Evolutionary conservation across 1,284 basidiomycete genomes (phyloP).

Genomic region (Sporisorium graminicola): DNA sequence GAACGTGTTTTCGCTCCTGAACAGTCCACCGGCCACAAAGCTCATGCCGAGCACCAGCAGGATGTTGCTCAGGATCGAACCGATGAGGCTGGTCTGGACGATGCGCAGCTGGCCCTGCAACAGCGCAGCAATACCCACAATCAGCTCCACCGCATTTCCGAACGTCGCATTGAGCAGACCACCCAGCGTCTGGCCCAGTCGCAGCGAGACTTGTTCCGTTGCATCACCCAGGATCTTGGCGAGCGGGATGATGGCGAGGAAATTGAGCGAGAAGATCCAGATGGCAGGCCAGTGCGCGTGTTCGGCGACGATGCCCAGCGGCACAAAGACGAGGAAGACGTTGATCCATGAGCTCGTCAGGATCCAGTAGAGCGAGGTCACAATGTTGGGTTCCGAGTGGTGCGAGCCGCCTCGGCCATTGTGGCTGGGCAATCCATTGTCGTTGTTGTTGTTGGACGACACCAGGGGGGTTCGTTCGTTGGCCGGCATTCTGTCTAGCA

Average conservation of each 20-base stretch:
- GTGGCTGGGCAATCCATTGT: constrained; percentile 27
- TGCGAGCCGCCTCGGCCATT: constrained; percentile 4
- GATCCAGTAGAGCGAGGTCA: constrained; percentile 62
- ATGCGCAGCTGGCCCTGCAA: constrained; percentile 75
- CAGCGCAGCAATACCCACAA: constrained; percentile 78
- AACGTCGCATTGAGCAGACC: constrained; percentile 69
- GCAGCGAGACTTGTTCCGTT: constrained; percentile 65
- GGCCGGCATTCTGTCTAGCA: constrained; percentile 27
- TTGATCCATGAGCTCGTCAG: constrained; percentile 63
- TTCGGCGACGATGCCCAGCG: constrained; percentile 66
- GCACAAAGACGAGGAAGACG: constrained; percentile 66
- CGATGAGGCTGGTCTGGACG: constrained; percentile 67
- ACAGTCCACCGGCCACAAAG: constrained; percentile 69
- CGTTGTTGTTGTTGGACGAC: constrained; percentile 19
- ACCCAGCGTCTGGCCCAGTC: constrained; percentile 65
- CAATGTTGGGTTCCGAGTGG: constrained; percentile 29
- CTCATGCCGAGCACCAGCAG: constrained; percentile 66
- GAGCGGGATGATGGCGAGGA: constrained; percentile 67
- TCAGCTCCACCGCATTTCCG: constrained; percentile 69
- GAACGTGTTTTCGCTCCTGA: constrained; percentile 62
- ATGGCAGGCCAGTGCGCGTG: constrained; percentile 62
- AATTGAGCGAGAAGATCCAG: constrained; percentile 66
- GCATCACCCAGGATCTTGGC: constrained; percentile 69
- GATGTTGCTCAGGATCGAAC: constrained; percentile 66
- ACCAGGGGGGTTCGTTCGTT: constrained; percentile 46